phyloP scores from a whole-genome alignment of 805 yeast genomes.

The Candida ponderosae region DNA sequence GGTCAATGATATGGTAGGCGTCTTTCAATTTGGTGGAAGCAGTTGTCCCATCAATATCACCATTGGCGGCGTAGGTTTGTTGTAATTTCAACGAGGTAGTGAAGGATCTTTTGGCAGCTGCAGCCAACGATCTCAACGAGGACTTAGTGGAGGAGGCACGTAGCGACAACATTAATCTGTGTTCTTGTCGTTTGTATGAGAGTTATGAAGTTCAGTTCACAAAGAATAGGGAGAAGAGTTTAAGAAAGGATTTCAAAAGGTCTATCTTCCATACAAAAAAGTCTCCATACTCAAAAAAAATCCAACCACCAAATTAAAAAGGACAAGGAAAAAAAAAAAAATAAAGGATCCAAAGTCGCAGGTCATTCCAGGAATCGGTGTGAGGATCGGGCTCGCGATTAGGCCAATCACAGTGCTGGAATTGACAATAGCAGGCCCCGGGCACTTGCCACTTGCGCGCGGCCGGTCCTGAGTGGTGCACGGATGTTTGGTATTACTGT shows the following conservation, averaged over 20 bases:
- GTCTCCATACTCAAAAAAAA: no score
- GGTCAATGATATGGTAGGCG: constrained; percentile 90
- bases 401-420: constrained; percentile 11
- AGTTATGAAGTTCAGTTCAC: background rate
- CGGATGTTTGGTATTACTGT: no score
- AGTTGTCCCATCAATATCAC: constrained; percentile 36
- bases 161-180: constrained; percentile 15
- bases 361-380: background rate
- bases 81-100: constrained; percentile 13
- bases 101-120: constrained; percentile 10
- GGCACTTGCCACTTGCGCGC: no score
- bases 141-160: constrained; percentile 8
- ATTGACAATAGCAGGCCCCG: constrained; percentile 7
- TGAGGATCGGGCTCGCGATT: background rate
- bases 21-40: constrained; percentile 50
- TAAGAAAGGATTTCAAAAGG: constrained; percentile 10
- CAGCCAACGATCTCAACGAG: constrained; percentile 3
- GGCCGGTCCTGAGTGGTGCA: no score
- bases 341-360: background rate
- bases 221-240: background rate
- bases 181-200: background rate
- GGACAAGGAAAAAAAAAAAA: no score
- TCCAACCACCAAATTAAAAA: no score
- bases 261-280: constrained; percentile 6
- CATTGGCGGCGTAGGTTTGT: constrained; percentile 24